Percentiles rank a stretch among this genome's conserved stretches.
phyloP scores from a whole-genome alignment of 495 filamentous ascomycete species.

The Hypoxylon lienhwacheense region DNA sequence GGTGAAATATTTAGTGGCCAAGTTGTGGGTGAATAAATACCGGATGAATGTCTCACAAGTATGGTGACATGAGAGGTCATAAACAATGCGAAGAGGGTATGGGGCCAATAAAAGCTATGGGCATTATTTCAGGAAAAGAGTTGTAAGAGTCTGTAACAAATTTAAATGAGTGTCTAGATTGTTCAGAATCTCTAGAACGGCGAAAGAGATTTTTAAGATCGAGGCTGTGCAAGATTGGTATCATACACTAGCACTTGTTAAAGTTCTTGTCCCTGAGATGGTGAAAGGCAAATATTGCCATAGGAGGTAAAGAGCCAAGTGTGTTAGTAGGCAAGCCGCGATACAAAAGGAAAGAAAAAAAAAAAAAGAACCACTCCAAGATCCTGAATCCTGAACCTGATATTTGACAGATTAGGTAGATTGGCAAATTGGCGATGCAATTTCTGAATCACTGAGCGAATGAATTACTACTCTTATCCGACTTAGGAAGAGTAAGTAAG shows the following conservation, averaged over 20 bases:
- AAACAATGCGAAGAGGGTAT: slow-evolving; percentile 28
- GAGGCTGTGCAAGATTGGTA: slow-evolving; percentile 13
- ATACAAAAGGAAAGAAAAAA: slow-evolving; percentile 5
- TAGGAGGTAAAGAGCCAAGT: neutral
- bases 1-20: no score
- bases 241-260: slow-evolving; percentile 5
- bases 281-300: slow-evolving; percentile 9
- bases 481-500: no score
- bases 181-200: slow-evolving; percentile 1
- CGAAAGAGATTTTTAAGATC: neutral
- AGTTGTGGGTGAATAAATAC: slow-evolving; percentile 8
- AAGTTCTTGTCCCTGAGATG: slow-evolving; percentile 9
- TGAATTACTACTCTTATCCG: no score
- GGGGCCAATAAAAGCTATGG: slow-evolving; percentile 22
- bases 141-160: slow-evolving; percentile 27
- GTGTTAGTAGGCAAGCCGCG: slow-evolving; percentile 1
- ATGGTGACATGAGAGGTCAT: slow-evolving; percentile 22
- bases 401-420: slow-evolving; percentile 7
- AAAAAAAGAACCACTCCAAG: slow-evolving; percentile 17
- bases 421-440: no score
- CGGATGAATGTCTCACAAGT: slow-evolving; percentile 28
- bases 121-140: slow-evolving; percentile 29
- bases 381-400: no score
- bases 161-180: slow-evolving; percentile 23
- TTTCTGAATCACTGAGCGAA: no score